A percentile compares a stretch with the other conserved stretches of the same genome.
These are phyloP conservation scores for Tylopilus plumbeoviolaceoides DNA, from an alignment of 768 basidiomycete genomes.

Conservation along the genomic window DNA sequence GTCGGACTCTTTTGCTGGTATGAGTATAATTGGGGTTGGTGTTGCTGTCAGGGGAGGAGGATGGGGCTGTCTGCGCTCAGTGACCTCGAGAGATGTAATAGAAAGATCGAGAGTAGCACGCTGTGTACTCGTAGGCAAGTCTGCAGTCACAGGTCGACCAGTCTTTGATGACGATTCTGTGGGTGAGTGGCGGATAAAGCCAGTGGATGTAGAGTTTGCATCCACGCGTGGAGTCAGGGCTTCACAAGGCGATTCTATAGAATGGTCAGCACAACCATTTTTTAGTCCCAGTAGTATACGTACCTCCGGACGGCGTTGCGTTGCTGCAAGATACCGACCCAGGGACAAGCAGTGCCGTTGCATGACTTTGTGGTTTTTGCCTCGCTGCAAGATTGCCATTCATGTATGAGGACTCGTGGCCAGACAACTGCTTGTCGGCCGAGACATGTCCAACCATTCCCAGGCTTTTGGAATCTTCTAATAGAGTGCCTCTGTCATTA, in stretches of 20 bases:
- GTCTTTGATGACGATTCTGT: constrained; percentile 8
- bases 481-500: constrained; percentile 9
- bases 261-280: constrained; percentile 8
- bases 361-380: constrained; percentile 12
- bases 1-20: constrained; percentile 15
- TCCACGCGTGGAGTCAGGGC: constrained; percentile 12
- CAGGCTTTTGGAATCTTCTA: constrained; percentile 18
- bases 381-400: constrained; percentile 14
- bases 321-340: constrained; percentile 7
- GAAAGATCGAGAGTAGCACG: constrained; percentile 9
- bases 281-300: background rate
- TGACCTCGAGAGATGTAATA: constrained; percentile 4
- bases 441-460: constrained; percentile 14
- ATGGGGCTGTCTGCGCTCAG: constrained; percentile 5
- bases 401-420: constrained; percentile 23
- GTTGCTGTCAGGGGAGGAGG: constrained; percentile 12
- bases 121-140: constrained; percentile 6
- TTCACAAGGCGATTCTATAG: constrained; percentile 13
- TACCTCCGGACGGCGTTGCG: constrained; percentile 15
- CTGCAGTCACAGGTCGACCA: constrained; percentile 2
- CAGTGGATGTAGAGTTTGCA: constrained; percentile 2
- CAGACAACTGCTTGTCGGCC: constrained; percentile 14
- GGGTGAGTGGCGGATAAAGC: constrained; percentile 3
- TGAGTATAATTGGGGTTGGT: constrained; percentile 9
- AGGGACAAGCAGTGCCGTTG: constrained; percentile 8